A percentile compares a stretch with the other conserved stretches of the same genome.
Conservation (phyloP, 345 rosid species). For the Euphorbia pulcherrima region DNA sequence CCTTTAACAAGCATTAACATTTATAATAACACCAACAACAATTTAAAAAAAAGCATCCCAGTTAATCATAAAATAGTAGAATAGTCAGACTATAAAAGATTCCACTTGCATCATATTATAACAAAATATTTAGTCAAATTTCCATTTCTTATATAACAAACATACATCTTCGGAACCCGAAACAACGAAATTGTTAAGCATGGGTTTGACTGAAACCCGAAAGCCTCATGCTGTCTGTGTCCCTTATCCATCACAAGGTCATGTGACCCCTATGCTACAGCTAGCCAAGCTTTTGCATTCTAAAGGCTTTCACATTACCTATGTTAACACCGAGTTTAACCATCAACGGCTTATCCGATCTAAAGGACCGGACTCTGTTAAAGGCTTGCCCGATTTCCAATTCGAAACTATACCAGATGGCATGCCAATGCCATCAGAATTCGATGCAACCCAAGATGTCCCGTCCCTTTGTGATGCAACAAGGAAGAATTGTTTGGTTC, state of each 20-base stretch:
- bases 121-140: too few relatives aligned
- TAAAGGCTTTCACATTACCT: conserved; percentile 35
- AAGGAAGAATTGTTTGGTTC: conserved; percentile 10
- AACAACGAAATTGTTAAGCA: neutral
- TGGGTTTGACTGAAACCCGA: neutral
- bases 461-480: conserved; percentile 12
- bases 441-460: conserved; percentile 17
- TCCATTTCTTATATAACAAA: too few relatives aligned
- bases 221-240: conserved; percentile 31
- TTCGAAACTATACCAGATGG: conserved; percentile 36
- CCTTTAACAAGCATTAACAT: too few relatives aligned
- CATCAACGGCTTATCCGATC: conserved; percentile 24
- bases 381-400: conserved; percentile 13
- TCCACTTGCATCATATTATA: too few relatives aligned
- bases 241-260: conserved; percentile 44
- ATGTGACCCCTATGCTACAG: conserved; percentile 34
- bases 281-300: conserved; percentile 42
- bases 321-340: conserved; percentile 36
- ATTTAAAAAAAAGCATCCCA: too few relatives aligned
- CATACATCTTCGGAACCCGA: too few relatives aligned
- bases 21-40: too few relatives aligned
- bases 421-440: conserved; percentile 21
- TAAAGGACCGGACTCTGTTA: conserved; percentile 10
- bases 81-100: too few relatives aligned
- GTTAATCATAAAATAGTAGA: too few relatives aligned